Base-by-base conservation (phyloP, 495 filamentous ascomycete genomes). In the Talaromyces ruber region DNA sequence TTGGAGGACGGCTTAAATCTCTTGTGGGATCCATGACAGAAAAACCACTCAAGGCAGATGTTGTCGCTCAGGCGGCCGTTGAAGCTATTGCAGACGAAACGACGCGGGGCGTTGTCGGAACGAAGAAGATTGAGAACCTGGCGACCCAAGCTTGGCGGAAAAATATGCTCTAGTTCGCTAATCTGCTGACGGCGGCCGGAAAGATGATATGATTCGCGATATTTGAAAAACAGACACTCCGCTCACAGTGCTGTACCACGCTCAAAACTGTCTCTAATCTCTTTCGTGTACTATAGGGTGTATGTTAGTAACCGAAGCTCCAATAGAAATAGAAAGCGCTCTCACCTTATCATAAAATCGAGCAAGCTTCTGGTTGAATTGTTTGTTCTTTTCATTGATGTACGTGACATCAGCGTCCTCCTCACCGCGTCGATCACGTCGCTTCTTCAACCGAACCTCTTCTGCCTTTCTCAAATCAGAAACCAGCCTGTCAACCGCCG, bases 331-430 rank as follows among this genome's bases (percentile, higher is more conserved):
- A 28, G 29, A 22, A 59, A 25, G 21, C 18, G 32, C 25, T 56
- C 53, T 59, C 78, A 88, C 85, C 83, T 97, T 96, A 78, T 98
- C 93, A 74, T 98, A 98, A 73, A 96, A 98, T 66, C 95, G 82
- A 56, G 86, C 80, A 75, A 98, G 75, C 77, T 98, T 98, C 78
- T 94, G 88, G 83, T 98, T 98, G 79, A 98, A 98, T 79, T 96
- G 91, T 80, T 96, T 96, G 80, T 96, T 96, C 88, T 98, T 97
- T 74, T 97, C 92, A 74, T 98, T 98, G 82, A 98, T 98, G 76
- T 95, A 98, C 9, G 95, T 98, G 63, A 98, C 90, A 71, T 98
- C 94, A 26, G 83, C 84, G 34, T 92, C 91, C 24, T 90, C 89
- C 64, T 90, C 84, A 14, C 83, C 85, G 73, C 82, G 84, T 61